Evolutionary conservation across 2,329 filamentous ascomycete species (phyloP).

Genomic region (Stachybotrys chartarum): DNA sequence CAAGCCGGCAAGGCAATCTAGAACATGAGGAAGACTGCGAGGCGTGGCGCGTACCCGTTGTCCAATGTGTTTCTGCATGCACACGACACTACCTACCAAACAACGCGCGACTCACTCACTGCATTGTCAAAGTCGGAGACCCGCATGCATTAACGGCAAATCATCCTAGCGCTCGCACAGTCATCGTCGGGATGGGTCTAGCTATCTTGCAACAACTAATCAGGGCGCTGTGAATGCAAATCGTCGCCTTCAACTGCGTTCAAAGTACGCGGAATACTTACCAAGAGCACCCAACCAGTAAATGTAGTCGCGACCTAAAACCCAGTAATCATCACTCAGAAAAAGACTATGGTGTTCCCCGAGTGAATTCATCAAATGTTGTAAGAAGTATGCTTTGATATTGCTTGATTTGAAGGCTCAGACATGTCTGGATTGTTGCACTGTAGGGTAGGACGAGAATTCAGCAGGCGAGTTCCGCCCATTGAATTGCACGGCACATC

Average conservation of each 20-base stretch:
- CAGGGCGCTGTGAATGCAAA: not conserved
- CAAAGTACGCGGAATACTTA: not conserved
- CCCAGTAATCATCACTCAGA: no score
- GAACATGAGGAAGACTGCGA: no score
- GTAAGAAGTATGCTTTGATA: no score
- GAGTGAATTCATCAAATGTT: no score
- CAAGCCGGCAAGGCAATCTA: no score
- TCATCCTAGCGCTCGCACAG: not conserved
- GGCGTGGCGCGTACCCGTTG: no score
- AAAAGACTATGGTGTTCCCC: no score
- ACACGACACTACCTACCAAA: not conserved
- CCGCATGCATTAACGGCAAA: not conserved
- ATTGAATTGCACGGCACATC: constrained; percentile 8
- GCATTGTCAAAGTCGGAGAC: not conserved
- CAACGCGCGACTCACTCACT: not conserved
- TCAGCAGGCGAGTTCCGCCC: not conserved
- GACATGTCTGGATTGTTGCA: no score
- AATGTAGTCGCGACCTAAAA: no score
- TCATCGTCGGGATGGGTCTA: not conserved
- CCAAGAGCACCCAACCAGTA: no score
- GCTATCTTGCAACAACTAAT: not conserved
- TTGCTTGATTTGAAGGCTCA: no score
- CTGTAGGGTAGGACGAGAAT: not conserved
- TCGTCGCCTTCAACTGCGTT: not conserved
- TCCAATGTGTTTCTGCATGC: not conserved